Percentiles rank a stretch among this genome's conserved stretches.
Evolutionary conservation across 2,329 filamentous ascomycete species (phyloP).

Genomic region (Leptodontidium sp.): DNA sequence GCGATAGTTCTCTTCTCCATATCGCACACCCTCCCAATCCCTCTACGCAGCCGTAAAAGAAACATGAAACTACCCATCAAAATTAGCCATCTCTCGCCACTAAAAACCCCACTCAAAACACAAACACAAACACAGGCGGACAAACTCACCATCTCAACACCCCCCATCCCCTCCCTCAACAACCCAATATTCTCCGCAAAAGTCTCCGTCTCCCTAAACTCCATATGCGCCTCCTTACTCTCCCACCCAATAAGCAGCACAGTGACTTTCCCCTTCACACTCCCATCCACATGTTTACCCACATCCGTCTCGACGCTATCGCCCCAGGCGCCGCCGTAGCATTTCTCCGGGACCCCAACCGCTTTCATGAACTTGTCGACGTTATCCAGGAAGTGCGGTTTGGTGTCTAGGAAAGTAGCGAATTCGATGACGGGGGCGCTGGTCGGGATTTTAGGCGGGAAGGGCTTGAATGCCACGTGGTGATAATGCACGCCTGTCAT

Average conservation of each 20-base stretch:
- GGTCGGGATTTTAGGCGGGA: conserved; percentile 23
- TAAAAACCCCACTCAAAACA: not conserved
- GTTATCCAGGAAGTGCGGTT: conserved; percentile 21
- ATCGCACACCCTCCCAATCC: not conserved
- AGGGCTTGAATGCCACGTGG: conserved; percentile 29
- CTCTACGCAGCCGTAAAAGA: not conserved
- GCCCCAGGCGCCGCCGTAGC: conserved; percentile 23
- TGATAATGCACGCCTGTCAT: conserved; percentile 29
- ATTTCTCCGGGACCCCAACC: conserved; percentile 24
- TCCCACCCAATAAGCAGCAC: conserved; percentile 39
- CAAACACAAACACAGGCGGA: too few species aligned
- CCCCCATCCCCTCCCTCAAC: conserved; percentile 31
- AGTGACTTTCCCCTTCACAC: conserved; percentile 30
- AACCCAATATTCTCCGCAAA: conserved; percentile 36
- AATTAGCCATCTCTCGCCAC: not conserved
- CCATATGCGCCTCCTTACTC: conserved; percentile 38
- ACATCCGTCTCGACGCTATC: conserved; percentile 30
- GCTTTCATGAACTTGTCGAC: conserved; percentile 26
- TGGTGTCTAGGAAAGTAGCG: conserved; percentile 33
- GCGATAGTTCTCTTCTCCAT: not conserved
- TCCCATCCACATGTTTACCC: conserved; percentile 25
- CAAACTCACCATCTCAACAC: conserved; percentile 31
- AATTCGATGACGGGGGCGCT: conserved; percentile 36
- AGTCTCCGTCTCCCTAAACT: conserved; percentile 36
- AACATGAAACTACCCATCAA: conserved; percentile 1